phyloP scores from a whole-genome alignment of 495 filamentous ascomycete species.

The Xeromyces bisporus region DNA sequence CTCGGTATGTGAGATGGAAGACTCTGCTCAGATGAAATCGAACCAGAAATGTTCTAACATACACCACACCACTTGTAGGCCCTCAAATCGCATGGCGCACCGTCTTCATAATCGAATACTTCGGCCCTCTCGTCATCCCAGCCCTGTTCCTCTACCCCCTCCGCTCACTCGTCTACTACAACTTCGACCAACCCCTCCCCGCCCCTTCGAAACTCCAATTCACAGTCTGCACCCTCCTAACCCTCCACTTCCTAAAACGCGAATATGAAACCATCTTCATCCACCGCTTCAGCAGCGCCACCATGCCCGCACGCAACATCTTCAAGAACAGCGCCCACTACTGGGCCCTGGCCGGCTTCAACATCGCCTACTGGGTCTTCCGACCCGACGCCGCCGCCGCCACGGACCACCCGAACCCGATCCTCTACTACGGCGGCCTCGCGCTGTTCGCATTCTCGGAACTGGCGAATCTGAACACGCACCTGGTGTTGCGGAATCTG shows the following conservation, averaged over 20 bases:
- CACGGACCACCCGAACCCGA: slow-evolving; percentile 20
- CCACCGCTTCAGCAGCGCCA: slow-evolving; percentile 86
- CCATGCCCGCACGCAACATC: slow-evolving; percentile 76
- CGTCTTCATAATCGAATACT: slow-evolving; percentile 88
- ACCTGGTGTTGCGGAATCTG: slow-evolving; percentile 56
- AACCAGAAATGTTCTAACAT: too few relatives aligned
- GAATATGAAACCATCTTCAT: slow-evolving; percentile 89
- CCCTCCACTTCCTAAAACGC: slow-evolving; percentile 82
- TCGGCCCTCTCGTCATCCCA: slow-evolving; percentile 87
- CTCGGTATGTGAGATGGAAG: slow-evolving; percentile 58
- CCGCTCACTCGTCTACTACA: slow-evolving; percentile 56
- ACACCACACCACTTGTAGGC: too few relatives aligned
- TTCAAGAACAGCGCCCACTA: slow-evolving; percentile 86
- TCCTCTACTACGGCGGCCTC: slow-evolving; percentile 43
- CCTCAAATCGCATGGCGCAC: slow-evolving; percentile 86
- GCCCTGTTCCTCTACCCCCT: slow-evolving; percentile 49
- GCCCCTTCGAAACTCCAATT: slow-evolving; percentile 48
- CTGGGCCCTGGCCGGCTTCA: slow-evolving; percentile 68
- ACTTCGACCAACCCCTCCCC: slow-evolving; percentile 31
- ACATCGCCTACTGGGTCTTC: slow-evolving; percentile 78
- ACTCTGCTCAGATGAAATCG: too few relatives aligned
- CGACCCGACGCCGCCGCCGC: slow-evolving; percentile 46
- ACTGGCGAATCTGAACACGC: slow-evolving; percentile 59
- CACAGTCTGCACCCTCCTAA: slow-evolving; percentile 52
- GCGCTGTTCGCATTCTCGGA: slow-evolving; percentile 60